phyloP scores from a whole-genome alignment of 2,329 filamentous ascomycete species.

The Chrysoporthe austroafricana region DNA sequence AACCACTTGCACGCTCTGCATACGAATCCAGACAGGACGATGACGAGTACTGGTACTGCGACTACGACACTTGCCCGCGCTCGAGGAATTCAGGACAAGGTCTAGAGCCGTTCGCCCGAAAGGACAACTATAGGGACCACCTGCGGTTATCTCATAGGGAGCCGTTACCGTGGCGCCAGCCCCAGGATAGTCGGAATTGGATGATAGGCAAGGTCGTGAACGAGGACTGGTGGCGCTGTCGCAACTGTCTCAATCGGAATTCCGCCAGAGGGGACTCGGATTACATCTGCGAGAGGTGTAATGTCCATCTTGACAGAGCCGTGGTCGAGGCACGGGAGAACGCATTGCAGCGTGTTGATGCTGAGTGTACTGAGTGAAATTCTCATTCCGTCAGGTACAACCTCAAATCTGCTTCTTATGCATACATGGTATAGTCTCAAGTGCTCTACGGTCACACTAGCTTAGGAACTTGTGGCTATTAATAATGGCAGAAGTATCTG shows the following conservation, averaged over 20 bases:
- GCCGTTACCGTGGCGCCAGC: neutral
- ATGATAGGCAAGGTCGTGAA: neutral
- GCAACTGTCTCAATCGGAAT: neutral
- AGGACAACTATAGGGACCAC: neutral
- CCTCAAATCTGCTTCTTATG: neutral
- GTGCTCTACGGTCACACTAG: neutral
- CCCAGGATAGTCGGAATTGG: neutral
- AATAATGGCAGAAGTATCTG: neutral
- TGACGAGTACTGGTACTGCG: neutral
- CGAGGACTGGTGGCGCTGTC: neutral
- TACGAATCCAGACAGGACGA: too few species aligned
- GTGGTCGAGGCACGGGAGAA: neutral
- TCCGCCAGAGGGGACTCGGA: neutral
- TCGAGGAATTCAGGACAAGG: neutral
- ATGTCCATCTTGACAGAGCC: neutral
- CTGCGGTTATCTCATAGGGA: neutral
- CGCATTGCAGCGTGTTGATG: too few species aligned
- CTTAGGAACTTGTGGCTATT: neutral
- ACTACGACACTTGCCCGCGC: neutral
- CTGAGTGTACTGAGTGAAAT: too few species aligned
- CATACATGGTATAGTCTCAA: neutral
- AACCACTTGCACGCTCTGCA: neutral
- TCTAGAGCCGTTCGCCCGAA: neutral
- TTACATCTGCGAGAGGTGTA: neutral
- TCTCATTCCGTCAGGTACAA: neutral